phyloP scores from a whole-genome alignment of 345 rosid genomes.

The Gossypium australe region DNA sequence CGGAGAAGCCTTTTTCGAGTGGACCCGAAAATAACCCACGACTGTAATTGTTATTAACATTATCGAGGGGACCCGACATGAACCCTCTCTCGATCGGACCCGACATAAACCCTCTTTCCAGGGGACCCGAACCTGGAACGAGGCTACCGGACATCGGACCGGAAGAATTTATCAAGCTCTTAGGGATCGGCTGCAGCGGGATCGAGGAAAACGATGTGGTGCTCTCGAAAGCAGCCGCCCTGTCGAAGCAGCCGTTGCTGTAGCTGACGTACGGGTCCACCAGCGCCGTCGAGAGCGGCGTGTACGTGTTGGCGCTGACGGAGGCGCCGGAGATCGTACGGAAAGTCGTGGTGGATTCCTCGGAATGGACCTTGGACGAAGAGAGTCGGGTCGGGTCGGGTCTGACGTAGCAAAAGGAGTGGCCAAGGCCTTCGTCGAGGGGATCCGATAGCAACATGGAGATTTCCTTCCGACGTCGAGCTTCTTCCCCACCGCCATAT shows the following conservation, averaged over 20 bases:
- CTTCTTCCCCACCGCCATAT: slow-evolving; percentile 26
- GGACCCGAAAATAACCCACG: slow-evolving; percentile 57
- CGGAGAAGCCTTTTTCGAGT: slow-evolving; percentile 44
- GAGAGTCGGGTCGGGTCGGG: slow-evolving; percentile 64
- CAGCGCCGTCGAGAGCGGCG: slow-evolving; percentile 81
- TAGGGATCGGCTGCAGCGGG: slow-evolving; percentile 86
- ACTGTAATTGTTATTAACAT: background rate
- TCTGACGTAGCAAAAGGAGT: slow-evolving; percentile 86
- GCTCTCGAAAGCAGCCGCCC: slow-evolving; percentile 93
- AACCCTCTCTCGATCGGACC: slow-evolving; percentile 90
- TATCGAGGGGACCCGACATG: slow-evolving; percentile 85
- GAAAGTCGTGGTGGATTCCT: slow-evolving; percentile 71
- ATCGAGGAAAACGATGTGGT: slow-evolving; percentile 79
- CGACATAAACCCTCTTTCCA: slow-evolving; percentile 71
- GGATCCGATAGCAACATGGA: slow-evolving; percentile 44
- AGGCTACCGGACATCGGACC: slow-evolving; percentile 50
- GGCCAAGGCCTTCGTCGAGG: slow-evolving; percentile 83
- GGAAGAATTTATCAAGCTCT: slow-evolving; percentile 26
- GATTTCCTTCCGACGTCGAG: slow-evolving; percentile 40
- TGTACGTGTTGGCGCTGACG: slow-evolving; percentile 89
- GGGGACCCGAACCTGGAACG: slow-evolving; percentile 57
- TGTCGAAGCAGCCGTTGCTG: slow-evolving; percentile 36
- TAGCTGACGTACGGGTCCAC: slow-evolving; percentile 56
- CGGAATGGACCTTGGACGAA: slow-evolving; percentile 81
- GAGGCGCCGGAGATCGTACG: slow-evolving; percentile 95